These are phyloP conservation scores for Pseudogymnoascus sp. DNA, from an alignment of 2,329 filamentous ascomycete species.

Conservation along the genomic window DNA sequence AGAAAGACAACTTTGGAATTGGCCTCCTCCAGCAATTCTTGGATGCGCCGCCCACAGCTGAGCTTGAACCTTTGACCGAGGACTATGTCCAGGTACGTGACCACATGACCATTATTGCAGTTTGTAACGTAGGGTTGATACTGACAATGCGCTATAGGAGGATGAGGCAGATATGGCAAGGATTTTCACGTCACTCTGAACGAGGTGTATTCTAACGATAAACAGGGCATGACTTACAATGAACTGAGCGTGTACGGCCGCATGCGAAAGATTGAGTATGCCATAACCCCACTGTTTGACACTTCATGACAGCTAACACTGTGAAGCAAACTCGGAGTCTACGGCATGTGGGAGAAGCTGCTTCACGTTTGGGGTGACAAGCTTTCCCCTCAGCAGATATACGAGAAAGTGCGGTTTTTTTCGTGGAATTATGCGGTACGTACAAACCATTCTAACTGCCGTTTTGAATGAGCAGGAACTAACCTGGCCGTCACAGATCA, in stretches of 20 bases:
- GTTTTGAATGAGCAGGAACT: neutral
- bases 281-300: neutral
- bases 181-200: constrained; percentile 42
- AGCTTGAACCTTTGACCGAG: constrained; percentile 59
- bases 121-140: neutral
- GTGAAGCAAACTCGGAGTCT: constrained; percentile 39
- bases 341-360: constrained; percentile 41
- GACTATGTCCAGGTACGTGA: constrained; percentile 42
- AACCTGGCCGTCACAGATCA: constrained; percentile 42
- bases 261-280: constrained; percentile 38
- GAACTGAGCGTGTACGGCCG: constrained; percentile 40
- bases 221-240: constrained; percentile 49
- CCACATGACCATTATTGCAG: neutral
- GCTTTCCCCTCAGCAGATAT: constrained; percentile 20
- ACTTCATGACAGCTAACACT: neutral
- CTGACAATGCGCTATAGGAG: constrained; percentile 23
- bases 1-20: constrained; percentile 46
- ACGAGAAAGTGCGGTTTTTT: constrained; percentile 42
- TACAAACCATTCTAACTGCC: neutral
- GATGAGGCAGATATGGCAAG: constrained; percentile 49
- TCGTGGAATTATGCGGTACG: constrained; percentile 12
- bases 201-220: constrained; percentile 37
- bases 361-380: constrained; percentile 41
- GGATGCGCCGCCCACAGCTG: constrained; percentile 54
- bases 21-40: constrained; percentile 63